Evolutionary conservation across 371 early-diverging fungal genomes (phyloP), one percentile per base, ranked within the genome.

Genomic region (Mortierella polycephala): DNA sequence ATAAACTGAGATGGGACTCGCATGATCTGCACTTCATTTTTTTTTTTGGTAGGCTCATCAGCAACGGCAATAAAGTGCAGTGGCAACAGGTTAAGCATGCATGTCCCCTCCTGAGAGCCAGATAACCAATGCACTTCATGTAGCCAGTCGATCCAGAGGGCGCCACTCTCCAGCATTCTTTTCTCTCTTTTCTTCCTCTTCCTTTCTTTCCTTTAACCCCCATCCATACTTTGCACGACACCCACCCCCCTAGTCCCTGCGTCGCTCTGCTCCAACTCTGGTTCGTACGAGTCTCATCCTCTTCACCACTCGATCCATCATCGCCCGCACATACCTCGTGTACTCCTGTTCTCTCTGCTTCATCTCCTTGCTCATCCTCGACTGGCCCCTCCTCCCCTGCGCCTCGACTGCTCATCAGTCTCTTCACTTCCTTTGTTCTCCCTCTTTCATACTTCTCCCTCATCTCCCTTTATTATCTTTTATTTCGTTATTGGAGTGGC

Each of bases 361-460:
- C 57, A 62, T 60, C 70, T 71, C 71, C 71, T 64, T 64, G 60
- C 64, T 60, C 60, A 46, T 54, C 60, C 49, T 58, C 71, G n/a
- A n/a, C n/a, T n/a, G n/a, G n/a, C n/a, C n/a, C n/a, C 39, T 55
- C 62, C 40, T 51, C 63, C 67, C 64, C 62, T 72, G 49, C 61
- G 59, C 64, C 63, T 62, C 67, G 56, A 57, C 58, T 67, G 64
- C 67, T 56, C 57, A 64, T 47, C 46, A 54, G 44, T 20, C 30
- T 40, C 23, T 45, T 44, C 60, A 20, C 62, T 57, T 57, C 62
- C 42, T 20, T 42, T 18, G 41, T 55, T 41, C 71, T 14, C 53
- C 39, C 44, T 52, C 62, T 39, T 47, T 50, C 44, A 42, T n/a
- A 39, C 20, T 10, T 58, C 51, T 40, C 40, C 37, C 46, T 39